Conservation (phyloP, 2,329 filamentous ascomycete genomes). For the Fusarium tjaetaba region DNA sequence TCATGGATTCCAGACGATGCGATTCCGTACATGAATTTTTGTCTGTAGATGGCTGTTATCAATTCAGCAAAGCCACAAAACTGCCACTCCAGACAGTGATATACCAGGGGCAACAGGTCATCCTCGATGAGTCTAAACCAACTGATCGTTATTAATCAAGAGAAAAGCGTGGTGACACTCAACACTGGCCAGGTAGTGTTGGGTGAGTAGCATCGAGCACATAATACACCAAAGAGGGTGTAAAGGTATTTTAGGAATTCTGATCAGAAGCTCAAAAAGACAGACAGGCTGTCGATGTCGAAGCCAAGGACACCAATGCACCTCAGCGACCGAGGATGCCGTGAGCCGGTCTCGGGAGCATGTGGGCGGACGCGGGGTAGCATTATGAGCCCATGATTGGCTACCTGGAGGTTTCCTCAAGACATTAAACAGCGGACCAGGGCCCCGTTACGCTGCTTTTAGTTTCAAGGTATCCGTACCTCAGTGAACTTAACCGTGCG, state of each 20-base stretch:
- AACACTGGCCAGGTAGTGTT: background rate
- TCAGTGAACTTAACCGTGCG: constrained; percentile 17
- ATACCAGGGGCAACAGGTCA: background rate
- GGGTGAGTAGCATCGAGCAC: constrained; percentile 5
- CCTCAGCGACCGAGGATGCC: constrained; percentile 39
- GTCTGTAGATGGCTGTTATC: background rate
- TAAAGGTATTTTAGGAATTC: constrained; percentile 7
- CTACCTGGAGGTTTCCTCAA: background rate
- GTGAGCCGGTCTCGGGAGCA: constrained; percentile 42
- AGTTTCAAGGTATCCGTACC: background rate
- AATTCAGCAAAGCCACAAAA: background rate
- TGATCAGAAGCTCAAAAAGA: constrained; percentile 5
- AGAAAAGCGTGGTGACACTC: background rate
- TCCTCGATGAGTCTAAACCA: background rate
- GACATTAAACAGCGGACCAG: background rate
- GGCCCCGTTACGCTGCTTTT: background rate
- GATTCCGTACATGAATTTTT: background rate
- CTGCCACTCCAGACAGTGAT: background rate
- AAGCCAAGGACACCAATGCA: constrained; percentile 31
- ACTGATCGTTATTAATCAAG: constrained; percentile 2
- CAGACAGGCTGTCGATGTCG: constrained; percentile 4
- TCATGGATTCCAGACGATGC: background rate
- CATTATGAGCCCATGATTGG: constrained; percentile 33
- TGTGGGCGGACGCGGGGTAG: constrained; percentile 43
- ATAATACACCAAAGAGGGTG: constrained; percentile 18